Base-by-base conservation (phyloP, 1,139 yeast species). In the Petasospora rhodanensis region DNA sequence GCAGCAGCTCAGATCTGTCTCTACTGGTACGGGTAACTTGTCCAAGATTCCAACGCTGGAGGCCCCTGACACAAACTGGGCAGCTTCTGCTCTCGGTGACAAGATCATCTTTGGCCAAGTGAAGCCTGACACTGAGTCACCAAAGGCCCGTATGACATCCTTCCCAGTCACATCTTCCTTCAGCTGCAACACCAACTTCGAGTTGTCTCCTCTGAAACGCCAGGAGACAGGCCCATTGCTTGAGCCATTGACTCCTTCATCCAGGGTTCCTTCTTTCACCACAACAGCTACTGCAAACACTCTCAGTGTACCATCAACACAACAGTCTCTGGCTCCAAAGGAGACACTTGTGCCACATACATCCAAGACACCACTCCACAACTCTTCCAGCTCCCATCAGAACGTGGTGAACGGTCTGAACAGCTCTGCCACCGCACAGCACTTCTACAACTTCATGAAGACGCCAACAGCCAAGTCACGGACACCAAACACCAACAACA, bases 121-220 rank as follows among this genome's bases (percentile, higher is more conserved):
- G 4, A 43, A 37, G 28, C 43, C 52, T 14, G 37, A 28, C n/a
- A 23, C 35, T 3, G 29, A 27, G 7, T 25, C 38, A 6, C 37
- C 39, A 24, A 26, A 24, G 19, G 22, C 18, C 11, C 32, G 37
- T 11, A 18, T 25, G 9, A 18, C 41, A 5, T 31, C 40, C 10
- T 31, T 47, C 27, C 53, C 56, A 6, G 41, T 49, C 26, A 47
- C 55, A 2, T 76, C 82, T 11, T 74, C 81, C n/a, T 78, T 78
- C 53, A 76, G 80, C 51, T 76, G 81, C 47, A 72, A 67, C 45
- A 73, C 81, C 16, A 77, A 73, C 49, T 68, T 77, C 45, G 84
- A 78, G 49, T 55, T 78, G 17, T 74, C 80, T 14, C 85, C 85
- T 11, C 52, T 75, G 23, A 64, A 73, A 39, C 65, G 71, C 7